phyloP scores from a whole-genome alignment of 768 basidiomycete species.

The Tulasnella sp. region DNA sequence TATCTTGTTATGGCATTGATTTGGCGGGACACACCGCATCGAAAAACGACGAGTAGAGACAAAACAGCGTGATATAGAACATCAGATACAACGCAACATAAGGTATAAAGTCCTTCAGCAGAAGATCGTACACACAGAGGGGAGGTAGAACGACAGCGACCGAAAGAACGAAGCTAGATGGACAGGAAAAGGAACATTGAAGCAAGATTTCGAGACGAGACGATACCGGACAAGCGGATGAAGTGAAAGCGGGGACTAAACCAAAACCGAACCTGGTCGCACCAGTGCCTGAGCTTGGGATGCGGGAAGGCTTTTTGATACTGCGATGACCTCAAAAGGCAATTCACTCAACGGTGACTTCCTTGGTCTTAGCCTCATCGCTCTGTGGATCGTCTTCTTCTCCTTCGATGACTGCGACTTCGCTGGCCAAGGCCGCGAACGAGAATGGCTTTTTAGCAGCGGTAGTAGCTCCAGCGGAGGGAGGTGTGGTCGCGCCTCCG shows the following conservation, averaged over 20 bases:
- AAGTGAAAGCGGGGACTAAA: not conserved
- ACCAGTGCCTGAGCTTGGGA: not conserved
- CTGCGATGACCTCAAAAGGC: not conserved
- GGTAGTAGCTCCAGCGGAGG: conserved; percentile 3
- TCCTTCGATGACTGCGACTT: not conserved
- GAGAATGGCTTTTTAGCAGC: conserved; percentile 10
- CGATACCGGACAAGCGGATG: not conserved
- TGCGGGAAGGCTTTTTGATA: not conserved
- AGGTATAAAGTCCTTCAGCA: not conserved
- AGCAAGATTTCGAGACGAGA: not conserved
- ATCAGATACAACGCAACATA: not conserved
- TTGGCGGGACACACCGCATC: not conserved
- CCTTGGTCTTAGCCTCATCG: not conserved
- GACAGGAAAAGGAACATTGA: not conserved
- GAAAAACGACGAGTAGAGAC: not conserved
- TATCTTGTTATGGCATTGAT: not conserved
- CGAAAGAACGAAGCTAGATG: not conserved
- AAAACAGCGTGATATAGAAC: not conserved
- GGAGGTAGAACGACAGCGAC: not conserved
- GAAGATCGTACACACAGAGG: not conserved
- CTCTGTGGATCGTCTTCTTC: conserved; percentile 8
- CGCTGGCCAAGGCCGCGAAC: conserved; percentile 12
- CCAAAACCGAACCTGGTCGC: not conserved
- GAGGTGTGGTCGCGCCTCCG: conserved; percentile 6
- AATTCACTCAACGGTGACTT: not conserved